These are phyloP conservation scores for Kuraishia piskuri DNA, from an alignment of 805 yeast genomes.

Conservation along the genomic window DNA sequence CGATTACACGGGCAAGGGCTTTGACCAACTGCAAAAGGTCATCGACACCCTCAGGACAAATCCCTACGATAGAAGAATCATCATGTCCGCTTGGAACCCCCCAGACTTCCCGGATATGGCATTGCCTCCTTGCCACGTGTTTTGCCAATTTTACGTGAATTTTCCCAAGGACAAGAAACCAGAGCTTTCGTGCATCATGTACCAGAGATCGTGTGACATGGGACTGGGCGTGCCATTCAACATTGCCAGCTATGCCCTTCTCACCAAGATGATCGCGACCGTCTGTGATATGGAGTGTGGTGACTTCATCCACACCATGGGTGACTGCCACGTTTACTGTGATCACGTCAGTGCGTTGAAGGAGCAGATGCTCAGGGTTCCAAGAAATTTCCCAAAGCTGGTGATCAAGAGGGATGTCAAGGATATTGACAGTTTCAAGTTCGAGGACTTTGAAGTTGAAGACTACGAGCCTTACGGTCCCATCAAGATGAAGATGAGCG, in stretches of 20 bases:
- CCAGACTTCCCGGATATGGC: constrained; percentile 94
- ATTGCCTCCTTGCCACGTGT: constrained; percentile 96
- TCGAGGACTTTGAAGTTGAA: constrained; percentile 77
- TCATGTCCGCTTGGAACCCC: constrained; percentile 97
- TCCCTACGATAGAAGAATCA: constrained; percentile 92
- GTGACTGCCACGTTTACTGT: constrained; percentile 92
- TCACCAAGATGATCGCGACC: constrained; percentile 92
- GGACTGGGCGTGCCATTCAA: constrained; percentile 99
- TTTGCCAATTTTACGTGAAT: constrained; percentile 89
- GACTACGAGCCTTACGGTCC: constrained; percentile 76
- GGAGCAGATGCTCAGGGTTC: constrained; percentile 68
- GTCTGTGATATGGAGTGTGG: constrained; percentile 95
- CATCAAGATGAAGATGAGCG: constrained; percentile 97
- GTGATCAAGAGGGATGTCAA: constrained; percentile 57
- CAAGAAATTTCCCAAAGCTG: constrained; percentile 75
- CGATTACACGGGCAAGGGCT: constrained; percentile 82
- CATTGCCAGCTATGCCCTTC: constrained; percentile 90
- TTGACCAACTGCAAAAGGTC: constrained; percentile 78
- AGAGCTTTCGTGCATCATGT: constrained; percentile 75
- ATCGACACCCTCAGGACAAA: constrained; percentile 74
- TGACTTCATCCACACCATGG: constrained; percentile 90
- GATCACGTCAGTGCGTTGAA: constrained; percentile 90
- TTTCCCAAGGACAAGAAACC: constrained; percentile 61
- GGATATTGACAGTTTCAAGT: constrained; percentile 78
- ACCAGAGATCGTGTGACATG: constrained; percentile 98